Evolutionary conservation across 2,329 filamentous ascomycete species (phyloP).

Genomic region (Aspergillus neoniger): DNA sequence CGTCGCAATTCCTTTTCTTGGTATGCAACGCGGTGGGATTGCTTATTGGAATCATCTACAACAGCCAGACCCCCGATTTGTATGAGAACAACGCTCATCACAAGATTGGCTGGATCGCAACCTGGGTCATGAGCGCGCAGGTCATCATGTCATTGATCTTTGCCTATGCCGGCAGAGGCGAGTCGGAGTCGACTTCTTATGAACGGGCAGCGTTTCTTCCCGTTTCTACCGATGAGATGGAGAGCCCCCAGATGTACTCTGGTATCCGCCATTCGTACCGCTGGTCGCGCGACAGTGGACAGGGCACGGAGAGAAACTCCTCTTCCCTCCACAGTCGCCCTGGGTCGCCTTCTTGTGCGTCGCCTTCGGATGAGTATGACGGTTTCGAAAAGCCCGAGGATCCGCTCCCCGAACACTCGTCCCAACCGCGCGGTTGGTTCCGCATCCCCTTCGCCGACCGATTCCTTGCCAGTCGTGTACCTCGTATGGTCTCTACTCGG

Average conservation of each 20-base stretch:
- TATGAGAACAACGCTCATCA: slow-evolving; percentile 27
- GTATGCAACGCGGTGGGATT: slow-evolving; percentile 23
- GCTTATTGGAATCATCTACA: slow-evolving; percentile 24
- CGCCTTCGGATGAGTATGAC: slow-evolving; percentile 51
- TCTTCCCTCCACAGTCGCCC: slow-evolving; percentile 68
- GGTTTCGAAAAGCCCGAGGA: slow-evolving; percentile 51
- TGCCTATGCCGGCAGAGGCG: slow-evolving; percentile 55
- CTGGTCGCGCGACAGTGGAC: slow-evolving; percentile 70
- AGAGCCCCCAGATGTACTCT: slow-evolving; percentile 51
- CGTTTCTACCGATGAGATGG: slow-evolving; percentile 59
- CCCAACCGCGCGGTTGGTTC: slow-evolving; percentile 44
- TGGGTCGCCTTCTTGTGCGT: slow-evolving; percentile 59
- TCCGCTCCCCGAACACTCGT: slow-evolving; percentile 46
- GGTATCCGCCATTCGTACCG: slow-evolving; percentile 51
- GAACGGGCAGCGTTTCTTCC: slow-evolving; percentile 65
- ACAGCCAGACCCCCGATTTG: slow-evolving; percentile 25
- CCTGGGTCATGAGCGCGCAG: slow-evolving; percentile 71
- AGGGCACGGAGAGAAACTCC: slow-evolving; percentile 71
- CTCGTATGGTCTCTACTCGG: slow-evolving; percentile 57
- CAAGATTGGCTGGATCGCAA: slow-evolving; percentile 66
- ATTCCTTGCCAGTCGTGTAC: slow-evolving; percentile 57
- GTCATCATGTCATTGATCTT: slow-evolving; percentile 68
- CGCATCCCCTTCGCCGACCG: slow-evolving; percentile 50
- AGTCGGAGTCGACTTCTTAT: slow-evolving; percentile 35
- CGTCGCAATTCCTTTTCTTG: slow-evolving; percentile 43